Evolutionary conservation across 768 basidiomycete genomes (phyloP).

Genomic region (Amanita fuliginea): DNA sequence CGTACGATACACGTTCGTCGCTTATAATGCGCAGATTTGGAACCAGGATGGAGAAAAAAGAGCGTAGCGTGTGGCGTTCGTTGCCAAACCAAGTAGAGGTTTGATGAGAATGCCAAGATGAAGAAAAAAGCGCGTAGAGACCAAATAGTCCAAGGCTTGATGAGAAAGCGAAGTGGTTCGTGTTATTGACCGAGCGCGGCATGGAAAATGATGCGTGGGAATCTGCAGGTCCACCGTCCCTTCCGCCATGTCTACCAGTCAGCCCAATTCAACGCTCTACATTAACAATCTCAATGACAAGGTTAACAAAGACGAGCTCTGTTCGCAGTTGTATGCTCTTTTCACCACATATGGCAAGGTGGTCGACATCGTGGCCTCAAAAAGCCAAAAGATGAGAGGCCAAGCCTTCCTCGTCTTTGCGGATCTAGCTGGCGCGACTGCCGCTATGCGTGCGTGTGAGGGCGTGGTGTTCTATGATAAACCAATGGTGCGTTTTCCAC

Average conservation of each 20-base stretch:
- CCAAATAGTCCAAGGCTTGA: neutral
- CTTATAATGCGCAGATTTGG: neutral
- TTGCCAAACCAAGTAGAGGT: too few species aligned
- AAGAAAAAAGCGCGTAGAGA: neutral
- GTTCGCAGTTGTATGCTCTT: conserved; percentile 70
- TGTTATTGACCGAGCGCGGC: neutral
- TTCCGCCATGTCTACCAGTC: neutral
- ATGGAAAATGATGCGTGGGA: conserved; percentile 4
- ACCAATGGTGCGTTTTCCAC: conserved; percentile 57
- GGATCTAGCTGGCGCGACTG: conserved; percentile 83
- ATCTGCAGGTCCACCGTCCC: neutral
- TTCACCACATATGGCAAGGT: conserved; percentile 92
- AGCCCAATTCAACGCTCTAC: conserved; percentile 81
- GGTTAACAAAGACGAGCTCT: conserved; percentile 84
- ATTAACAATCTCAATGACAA: conserved; percentile 91
- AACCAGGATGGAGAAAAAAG: neutral
- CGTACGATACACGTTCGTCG: conserved; percentile 3
- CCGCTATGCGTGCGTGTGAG: conserved; percentile 86
- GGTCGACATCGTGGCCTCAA: conserved; percentile 87
- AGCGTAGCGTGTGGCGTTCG: neutral
- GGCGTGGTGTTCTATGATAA: conserved; percentile 93
- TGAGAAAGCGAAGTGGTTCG: neutral
- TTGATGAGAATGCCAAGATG: neutral
- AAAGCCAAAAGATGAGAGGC: conserved; percentile 77
- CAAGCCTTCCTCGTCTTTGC: conserved; percentile 96